phyloP scores from a whole-genome alignment of 345 rosid species.

The Melaleuca alternifolia region DNA sequence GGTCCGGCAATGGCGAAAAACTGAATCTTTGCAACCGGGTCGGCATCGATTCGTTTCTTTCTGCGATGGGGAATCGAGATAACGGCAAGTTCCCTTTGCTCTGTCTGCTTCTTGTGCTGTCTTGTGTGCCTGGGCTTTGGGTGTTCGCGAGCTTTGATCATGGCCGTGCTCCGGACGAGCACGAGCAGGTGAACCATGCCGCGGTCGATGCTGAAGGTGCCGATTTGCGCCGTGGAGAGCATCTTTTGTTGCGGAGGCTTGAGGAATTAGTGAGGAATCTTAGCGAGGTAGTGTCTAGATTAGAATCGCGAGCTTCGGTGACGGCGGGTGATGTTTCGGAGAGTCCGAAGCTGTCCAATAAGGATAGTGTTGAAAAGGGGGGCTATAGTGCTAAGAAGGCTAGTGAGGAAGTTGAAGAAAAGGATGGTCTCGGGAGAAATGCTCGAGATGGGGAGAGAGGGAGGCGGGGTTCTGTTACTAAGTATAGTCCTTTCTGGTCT shows the following conservation, averaged over 20 bases:
- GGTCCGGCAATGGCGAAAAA: background rate
- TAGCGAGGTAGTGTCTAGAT: slow-evolving; percentile 49
- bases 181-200: slow-evolving; percentile 2
- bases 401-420: slow-evolving; percentile 6
- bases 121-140: slow-evolving; percentile 1
- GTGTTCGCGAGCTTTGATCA: slow-evolving; percentile 16
- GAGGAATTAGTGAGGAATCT: slow-evolving; percentile 70
- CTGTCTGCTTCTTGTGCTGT: slow-evolving; percentile 30
- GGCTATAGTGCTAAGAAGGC: background rate
- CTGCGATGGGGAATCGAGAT: slow-evolving; percentile 33
- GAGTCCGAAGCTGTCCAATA: background rate
- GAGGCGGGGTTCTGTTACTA: slow-evolving; percentile 42
- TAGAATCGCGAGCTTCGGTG: slow-evolving; percentile 33
- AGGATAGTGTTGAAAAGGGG: background rate
- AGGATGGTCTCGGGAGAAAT: background rate
- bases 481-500: slow-evolving; percentile 75
- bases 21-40: background rate
- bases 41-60: background rate
- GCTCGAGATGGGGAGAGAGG: slow-evolving; percentile 25
- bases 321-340: background rate
- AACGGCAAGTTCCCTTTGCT: slow-evolving; percentile 51
- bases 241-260: slow-evolving; percentile 43
- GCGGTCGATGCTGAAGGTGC: slow-evolving; percentile 8
- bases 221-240: slow-evolving; percentile 11
- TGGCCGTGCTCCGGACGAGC: slow-evolving; percentile 17